Evolutionary conservation across 176 grass and related monocot species (phyloP), one percentile per base, ranked within the genome.

Genomic region (Secale cereale): DNA sequence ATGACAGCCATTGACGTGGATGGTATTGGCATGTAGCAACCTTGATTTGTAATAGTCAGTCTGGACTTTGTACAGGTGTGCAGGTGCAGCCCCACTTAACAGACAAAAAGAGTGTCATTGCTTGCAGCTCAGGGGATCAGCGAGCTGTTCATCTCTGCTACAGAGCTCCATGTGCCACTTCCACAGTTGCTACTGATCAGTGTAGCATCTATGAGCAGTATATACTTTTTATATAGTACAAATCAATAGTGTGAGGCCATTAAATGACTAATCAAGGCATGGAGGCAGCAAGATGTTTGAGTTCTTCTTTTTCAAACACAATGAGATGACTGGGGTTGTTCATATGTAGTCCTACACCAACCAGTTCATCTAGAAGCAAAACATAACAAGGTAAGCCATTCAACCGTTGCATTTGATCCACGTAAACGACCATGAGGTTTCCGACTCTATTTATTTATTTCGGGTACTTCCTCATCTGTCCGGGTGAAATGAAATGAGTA

Each of bases 71-170:
- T 60, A 35, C 52, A 60, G 76, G 54, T 81, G 73, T 80, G 40
- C 70, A 85, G 67, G 76, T n/a, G n/a, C n/a, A n/a, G n/a, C 81
- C 74, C 69, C 69, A 89, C 65, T 79, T 83, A 73, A 61, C 65
- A 41, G 35, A 41, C 23, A 46, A 40, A 28, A 32, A 25, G 36
- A 31, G 26, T 73, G 72, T 73, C 36, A 25, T 80, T 88, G 81
- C 87, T 84, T 88, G 81, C 59, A 84, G 19, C 29, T 66, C 35
- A 66, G 75, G 76, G 29, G 46, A 84, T 59, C 76, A 57, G 19
- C 54, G 31, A 30, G 19, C 76, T 89, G 76, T 80, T 89, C 76
- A 39, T 74, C 62, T 74, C 81, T 57, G 41, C 81, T 43, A 67
- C 87, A 84, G 75, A 9, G 19, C 52, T 28, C 65, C 5, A 15